Percentiles rank a stretch among this genome's conserved stretches.
phyloP scores from a whole-genome alignment of 2,329 filamentous ascomycete genomes.

The Sporothrix phasma region DNA sequence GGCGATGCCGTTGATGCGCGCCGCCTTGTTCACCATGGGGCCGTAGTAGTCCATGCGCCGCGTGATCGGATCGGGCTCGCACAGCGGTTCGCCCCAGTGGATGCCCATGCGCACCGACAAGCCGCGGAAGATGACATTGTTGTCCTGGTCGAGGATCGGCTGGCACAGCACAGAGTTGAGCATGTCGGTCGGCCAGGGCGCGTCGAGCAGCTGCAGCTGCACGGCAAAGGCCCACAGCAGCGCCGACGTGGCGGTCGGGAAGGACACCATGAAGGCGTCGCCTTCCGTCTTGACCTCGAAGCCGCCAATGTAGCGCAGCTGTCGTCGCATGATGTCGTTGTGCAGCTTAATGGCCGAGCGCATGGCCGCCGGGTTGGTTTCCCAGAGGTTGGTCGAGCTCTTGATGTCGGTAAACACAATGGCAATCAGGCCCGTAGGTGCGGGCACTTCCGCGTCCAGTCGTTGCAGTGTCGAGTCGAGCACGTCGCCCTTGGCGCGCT shows the following conservation, averaged over 20 bases:
- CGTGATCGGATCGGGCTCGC: slow-evolving; percentile 90
- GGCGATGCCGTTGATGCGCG: slow-evolving; percentile 85
- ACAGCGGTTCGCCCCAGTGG: slow-evolving; percentile 89
- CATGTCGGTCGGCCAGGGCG: slow-evolving; percentile 89
- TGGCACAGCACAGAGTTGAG: slow-evolving; percentile 77
- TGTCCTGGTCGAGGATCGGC: slow-evolving; percentile 71
- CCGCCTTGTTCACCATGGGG: slow-evolving; percentile 96
- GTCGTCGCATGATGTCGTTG: slow-evolving; percentile 92
- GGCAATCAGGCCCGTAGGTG: slow-evolving; percentile 79
- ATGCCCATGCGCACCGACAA: slow-evolving; percentile 96
- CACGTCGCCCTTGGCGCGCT: slow-evolving; percentile 52
- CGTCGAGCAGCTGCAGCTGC: slow-evolving; percentile 76
- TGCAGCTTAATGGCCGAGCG: slow-evolving; percentile 92
- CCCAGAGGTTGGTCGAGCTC: slow-evolving; percentile 93
- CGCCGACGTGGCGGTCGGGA: slow-evolving; percentile 89
- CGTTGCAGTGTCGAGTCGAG: slow-evolving; percentile 79
- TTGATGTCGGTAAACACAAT: slow-evolving; percentile 99
- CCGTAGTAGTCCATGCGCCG: slow-evolving; percentile 99
- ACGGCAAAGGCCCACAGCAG: slow-evolving; percentile 95
- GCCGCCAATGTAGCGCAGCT: slow-evolving; percentile 84
- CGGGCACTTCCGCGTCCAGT: slow-evolving; percentile 81
- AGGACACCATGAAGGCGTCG: slow-evolving; percentile 98
- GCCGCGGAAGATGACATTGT: slow-evolving; percentile 83
- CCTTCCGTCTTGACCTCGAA: slow-evolving; percentile 99
- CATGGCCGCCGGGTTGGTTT: slow-evolving; percentile 91